Percentiles rank a stretch among this genome's conserved stretches.
Conservation (phyloP, 441 rosid species). For the Mallotus repandus region DNA sequence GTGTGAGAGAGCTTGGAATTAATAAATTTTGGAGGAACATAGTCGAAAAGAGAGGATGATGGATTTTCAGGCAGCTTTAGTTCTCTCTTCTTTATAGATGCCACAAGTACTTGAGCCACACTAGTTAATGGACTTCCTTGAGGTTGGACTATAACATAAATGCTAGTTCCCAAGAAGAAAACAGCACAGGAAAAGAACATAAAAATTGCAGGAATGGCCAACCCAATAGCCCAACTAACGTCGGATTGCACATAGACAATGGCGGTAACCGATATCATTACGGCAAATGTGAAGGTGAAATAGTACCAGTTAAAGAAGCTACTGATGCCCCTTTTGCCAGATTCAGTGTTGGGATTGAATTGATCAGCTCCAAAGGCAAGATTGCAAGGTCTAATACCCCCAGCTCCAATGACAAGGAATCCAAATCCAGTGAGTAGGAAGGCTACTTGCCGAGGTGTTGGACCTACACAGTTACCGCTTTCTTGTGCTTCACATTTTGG, state of each 20-base stretch:
- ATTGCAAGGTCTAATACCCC: slow-evolving; percentile 41
- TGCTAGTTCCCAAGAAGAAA: slow-evolving; percentile 29
- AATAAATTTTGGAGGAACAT: slow-evolving; percentile 19
- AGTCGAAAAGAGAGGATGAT: slow-evolving; percentile 21
- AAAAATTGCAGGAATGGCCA: slow-evolving; percentile 31
- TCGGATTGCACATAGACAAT: slow-evolving; percentile 38
- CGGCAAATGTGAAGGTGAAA: slow-evolving; percentile 36
- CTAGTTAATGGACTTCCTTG: slow-evolving; percentile 36
- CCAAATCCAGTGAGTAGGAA: slow-evolving; percentile 30
- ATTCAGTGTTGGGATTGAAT: slow-evolving; percentile 34
- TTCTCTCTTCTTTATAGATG: slow-evolving; percentile 25
- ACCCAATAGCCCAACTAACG: slow-evolving; percentile 34
- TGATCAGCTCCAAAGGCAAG: slow-evolving; percentile 44
- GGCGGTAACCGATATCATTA: slow-evolving; percentile 32
- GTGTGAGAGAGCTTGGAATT: slow-evolving; percentile 32
- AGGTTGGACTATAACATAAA: slow-evolving; percentile 35
- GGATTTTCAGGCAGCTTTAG: slow-evolving; percentile 21
- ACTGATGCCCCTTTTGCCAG: slow-evolving; percentile 29
- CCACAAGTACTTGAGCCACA: slow-evolving; percentile 29
- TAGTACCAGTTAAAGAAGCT: slow-evolving; percentile 45
- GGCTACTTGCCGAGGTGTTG: slow-evolving; percentile 27
- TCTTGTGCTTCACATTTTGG: slow-evolving; percentile 17
- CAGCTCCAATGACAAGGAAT: slow-evolving; percentile 34
- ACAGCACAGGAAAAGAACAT: slow-evolving; percentile 31
- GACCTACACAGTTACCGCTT: slow-evolving; percentile 2